Conservation (phyloP, 306 rosid genomes). For the Betula pendula region DNA sequence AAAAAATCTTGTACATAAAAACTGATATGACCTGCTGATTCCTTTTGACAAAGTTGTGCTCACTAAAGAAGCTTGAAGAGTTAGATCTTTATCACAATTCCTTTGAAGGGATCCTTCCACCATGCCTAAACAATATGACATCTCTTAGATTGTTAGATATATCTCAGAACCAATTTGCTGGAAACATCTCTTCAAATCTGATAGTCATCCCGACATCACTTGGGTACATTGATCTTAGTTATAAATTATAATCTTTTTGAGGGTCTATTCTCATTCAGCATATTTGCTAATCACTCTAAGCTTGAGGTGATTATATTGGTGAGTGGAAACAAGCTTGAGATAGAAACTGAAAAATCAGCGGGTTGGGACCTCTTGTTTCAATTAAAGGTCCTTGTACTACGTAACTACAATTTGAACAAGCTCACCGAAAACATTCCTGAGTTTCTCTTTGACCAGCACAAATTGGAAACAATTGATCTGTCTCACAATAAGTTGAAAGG, state of each 20-base stretch:
- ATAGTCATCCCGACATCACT: constrained; percentile 8
- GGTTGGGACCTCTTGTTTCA: constrained; percentile 21
- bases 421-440: background rate
- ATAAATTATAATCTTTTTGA: constrained; percentile 24
- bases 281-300: constrained; percentile 21
- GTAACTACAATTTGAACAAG: background rate
- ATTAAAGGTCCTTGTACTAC: constrained; percentile 8
- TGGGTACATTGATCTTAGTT: constrained; percentile 12
- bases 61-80: constrained; percentile 11
- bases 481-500: constrained; percentile 12
- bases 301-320: constrained; percentile 12
- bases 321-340: background rate
- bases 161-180: constrained; percentile 5
- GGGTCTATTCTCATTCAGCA: constrained; percentile 12
- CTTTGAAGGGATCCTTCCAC: constrained; percentile 16
- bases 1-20: too few relatives aligned
- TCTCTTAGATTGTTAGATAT: constrained; percentile 17
- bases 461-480: constrained; percentile 7
- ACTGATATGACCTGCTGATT: too few relatives aligned
- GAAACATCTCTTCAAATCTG: constrained; percentile 16
- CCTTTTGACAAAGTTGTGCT: constrained; percentile 7
- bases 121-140: constrained; percentile 21
- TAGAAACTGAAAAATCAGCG: constrained; percentile 16
- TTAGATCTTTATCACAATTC: constrained; percentile 14
- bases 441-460: constrained; percentile 1